These are phyloP conservation scores for Moesziomyces sp. DNA, from an alignment of 1,284 basidiomycete species.

Conservation along the genomic window DNA sequence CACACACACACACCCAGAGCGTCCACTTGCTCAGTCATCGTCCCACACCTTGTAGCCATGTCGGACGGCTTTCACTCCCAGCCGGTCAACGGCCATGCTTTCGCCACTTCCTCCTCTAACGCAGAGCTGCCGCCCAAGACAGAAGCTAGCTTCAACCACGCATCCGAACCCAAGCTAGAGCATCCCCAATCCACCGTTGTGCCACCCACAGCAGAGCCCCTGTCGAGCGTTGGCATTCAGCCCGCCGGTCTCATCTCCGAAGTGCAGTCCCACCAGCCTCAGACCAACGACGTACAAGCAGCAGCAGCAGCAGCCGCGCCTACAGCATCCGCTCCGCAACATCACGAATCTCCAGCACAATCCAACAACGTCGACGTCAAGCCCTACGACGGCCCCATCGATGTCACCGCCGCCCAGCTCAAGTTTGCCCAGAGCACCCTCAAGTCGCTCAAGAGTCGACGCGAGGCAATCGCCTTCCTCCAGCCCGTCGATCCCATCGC, in stretches of 20 bases:
- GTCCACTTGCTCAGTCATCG: not conserved
- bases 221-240: slow-evolving; percentile 32
- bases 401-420: slow-evolving; percentile 74
- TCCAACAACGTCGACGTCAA: slow-evolving; percentile 10
- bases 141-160: not conserved
- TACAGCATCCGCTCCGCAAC: slow-evolving; percentile 10
- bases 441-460: slow-evolving; percentile 85
- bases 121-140: not conserved
- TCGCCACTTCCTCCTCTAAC: not conserved
- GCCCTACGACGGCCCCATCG: slow-evolving; percentile 41
- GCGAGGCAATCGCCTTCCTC: slow-evolving; percentile 84
- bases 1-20: not conserved
- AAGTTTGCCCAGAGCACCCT: slow-evolving; percentile 84
- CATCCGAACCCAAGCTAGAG: slow-evolving; percentile 9
- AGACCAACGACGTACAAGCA: not conserved
- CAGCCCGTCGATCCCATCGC: slow-evolving; percentile 90
- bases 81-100: slow-evolving; percentile 24
- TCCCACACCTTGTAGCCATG: slow-evolving; percentile 7
- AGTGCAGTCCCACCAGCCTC: slow-evolving; percentile 19
- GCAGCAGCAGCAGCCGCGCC: not conserved
- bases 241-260: slow-evolving; percentile 25
- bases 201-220: slow-evolving; percentile 37
- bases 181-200: slow-evolving; percentile 22
- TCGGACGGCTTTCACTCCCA: slow-evolving; percentile 15
- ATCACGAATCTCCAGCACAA: not conserved